phyloP scores from a whole-genome alignment of 192 early-diverging fungal species.

The Backusella sp. region DNA sequence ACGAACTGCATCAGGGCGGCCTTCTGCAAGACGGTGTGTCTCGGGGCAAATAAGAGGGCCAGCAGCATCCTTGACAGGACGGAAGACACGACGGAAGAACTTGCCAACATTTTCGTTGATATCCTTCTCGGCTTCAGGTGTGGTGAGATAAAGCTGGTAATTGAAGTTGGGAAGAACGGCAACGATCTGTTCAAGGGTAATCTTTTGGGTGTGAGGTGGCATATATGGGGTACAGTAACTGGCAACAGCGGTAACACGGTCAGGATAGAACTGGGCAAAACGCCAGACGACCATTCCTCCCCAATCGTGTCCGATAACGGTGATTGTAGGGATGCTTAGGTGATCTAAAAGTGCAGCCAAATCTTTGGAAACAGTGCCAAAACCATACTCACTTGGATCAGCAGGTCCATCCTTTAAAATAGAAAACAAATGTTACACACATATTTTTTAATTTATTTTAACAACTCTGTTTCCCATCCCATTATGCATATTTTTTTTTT shows the following conservation, averaged over 20 bases:
- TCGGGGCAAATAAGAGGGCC: constrained; percentile 18
- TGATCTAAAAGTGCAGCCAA: constrained; percentile 58
- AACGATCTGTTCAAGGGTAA: constrained; percentile 45
- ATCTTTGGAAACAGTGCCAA: constrained; percentile 51
- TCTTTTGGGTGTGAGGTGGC: constrained; percentile 32
- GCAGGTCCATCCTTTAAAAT: constrained; percentile 20
- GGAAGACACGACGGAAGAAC: constrained; percentile 37
- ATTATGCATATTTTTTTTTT: neutral
- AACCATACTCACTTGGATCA: constrained; percentile 37
- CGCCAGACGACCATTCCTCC: constrained; percentile 55
- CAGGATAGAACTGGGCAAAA: constrained; percentile 56
- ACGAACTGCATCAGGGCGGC: neutral
- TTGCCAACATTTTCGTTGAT: constrained; percentile 35
- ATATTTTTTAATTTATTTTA: neutral
- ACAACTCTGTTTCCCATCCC: neutral
- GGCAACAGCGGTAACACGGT: constrained; percentile 52
- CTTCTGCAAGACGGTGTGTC: constrained; percentile 20
- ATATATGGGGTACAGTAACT: constrained; percentile 55
- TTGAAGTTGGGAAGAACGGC: constrained; percentile 46
- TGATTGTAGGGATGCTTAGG: constrained; percentile 46
- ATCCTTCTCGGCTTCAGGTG: constrained; percentile 41
- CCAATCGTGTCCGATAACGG: constrained; percentile 71
- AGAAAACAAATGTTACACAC: neutral
- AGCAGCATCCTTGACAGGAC: constrained; percentile 16
- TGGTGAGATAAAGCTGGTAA: constrained; percentile 49